phyloP scores from a whole-genome alignment of 768 basidiomycete genomes.

The Amanita phalloides region DNA sequence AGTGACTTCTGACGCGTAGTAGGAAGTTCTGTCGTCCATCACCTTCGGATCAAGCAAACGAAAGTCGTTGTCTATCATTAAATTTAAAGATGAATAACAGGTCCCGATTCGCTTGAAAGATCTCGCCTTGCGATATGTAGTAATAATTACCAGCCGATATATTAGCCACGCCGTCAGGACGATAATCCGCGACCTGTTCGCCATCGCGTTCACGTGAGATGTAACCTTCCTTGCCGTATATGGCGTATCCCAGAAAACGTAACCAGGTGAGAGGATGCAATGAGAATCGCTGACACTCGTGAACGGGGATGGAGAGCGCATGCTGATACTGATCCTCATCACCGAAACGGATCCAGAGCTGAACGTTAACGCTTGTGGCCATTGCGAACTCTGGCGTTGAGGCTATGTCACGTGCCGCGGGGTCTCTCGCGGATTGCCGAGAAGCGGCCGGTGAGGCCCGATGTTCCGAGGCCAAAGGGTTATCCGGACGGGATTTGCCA shows the following conservation, averaged over 20 bases:
- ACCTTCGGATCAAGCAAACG: conserved; percentile 6
- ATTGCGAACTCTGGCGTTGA: not conserved
- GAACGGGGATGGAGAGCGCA: conserved; percentile 9
- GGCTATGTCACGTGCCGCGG: no score
- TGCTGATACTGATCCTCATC: not conserved
- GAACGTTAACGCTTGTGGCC: not conserved
- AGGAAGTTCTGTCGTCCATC: conserved; percentile 9
- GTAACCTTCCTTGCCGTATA: conserved; percentile 7
- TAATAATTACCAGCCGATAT: conserved; percentile 6
- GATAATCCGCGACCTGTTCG: conserved; percentile 1
- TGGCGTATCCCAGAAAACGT: conserved; percentile 3
- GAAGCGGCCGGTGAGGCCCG: no score
- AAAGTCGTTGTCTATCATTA: not conserved
- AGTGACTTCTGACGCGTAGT: conserved; percentile 11
- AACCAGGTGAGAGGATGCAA: conserved; percentile 6
- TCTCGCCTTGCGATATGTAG: conserved; percentile 5
- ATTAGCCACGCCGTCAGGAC: not conserved
- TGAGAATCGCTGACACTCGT: conserved; percentile 8
- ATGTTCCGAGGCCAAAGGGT: no score
- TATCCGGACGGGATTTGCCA: no score
- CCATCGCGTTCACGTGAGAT: conserved; percentile 4
- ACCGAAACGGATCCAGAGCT: not conserved
- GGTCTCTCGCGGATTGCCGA: no score
- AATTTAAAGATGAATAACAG: not conserved
- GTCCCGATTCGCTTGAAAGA: not conserved